phyloP scores from a whole-genome alignment of 2,329 filamentous ascomycete genomes.

The Curvularia spicifera region DNA sequence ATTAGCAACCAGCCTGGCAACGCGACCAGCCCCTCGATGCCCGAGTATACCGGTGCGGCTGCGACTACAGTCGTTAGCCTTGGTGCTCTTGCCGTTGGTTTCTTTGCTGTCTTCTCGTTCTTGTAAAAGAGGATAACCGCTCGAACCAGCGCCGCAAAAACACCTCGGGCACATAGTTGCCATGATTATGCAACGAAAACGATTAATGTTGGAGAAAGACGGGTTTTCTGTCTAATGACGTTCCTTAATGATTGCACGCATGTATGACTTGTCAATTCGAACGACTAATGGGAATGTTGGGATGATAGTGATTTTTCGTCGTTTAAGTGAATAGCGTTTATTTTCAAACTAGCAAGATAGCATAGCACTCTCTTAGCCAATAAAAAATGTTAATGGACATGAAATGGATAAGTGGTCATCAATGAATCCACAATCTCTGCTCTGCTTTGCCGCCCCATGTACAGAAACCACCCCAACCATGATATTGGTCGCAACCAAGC shows the following conservation, averaged over 20 bases:
- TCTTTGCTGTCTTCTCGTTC: constrained; percentile 39
- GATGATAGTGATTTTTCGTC: constrained; percentile 4
- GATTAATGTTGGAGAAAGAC: constrained; percentile 6
- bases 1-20: constrained; percentile 18
- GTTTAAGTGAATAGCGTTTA: not conserved
- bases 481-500: not conserved
- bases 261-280: constrained; percentile 10
- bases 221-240: constrained; percentile 9
- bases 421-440: not conserved
- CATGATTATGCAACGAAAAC: constrained; percentile 11
- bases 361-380: not conserved
- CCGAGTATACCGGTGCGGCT: constrained; percentile 45
- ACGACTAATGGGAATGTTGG: constrained; percentile 9
- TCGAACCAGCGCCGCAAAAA: not conserved
- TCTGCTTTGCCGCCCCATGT: not conserved
- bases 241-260: constrained; percentile 16
- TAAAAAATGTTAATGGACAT: not conserved
- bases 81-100: constrained; percentile 38
- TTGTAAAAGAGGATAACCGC: constrained; percentile 27
- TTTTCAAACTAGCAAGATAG: not conserved
- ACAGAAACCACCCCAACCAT: not conserved
- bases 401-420: not conserved
- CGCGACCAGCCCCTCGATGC: constrained; percentile 18
- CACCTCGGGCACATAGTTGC: not conserved
- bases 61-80: constrained; percentile 25